Conservation (phyloP, 2,329 filamentous ascomycete genomes). For the Conoideocrella luteorostrata region DNA sequence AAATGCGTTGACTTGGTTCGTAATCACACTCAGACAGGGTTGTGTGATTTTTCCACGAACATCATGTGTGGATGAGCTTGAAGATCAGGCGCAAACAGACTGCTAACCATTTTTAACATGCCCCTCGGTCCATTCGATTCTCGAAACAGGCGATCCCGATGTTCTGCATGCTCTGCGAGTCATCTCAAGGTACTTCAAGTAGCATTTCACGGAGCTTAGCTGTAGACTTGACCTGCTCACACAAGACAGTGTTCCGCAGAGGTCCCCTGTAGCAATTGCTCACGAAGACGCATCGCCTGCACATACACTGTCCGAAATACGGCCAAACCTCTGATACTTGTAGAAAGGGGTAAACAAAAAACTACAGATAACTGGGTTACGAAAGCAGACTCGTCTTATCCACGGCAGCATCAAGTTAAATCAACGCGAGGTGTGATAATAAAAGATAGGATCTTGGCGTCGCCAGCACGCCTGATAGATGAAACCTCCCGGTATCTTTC, state of each 20-base stretch:
- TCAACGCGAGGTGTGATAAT: too few species aligned
- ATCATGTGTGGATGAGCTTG: too few species aligned
- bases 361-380: not conserved
- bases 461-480: slow-evolving; percentile 10
- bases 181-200: slow-evolving; percentile 28
- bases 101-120: too few species aligned
- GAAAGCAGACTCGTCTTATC: not conserved
- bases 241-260: slow-evolving; percentile 23
- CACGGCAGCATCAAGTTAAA: not conserved
- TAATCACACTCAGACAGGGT: too few species aligned
- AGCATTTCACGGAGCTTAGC: not conserved
- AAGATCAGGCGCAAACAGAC: too few species aligned
- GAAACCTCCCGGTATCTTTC: slow-evolving; percentile 4
- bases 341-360: slow-evolving; percentile 15
- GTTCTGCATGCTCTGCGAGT: slow-evolving; percentile 21
- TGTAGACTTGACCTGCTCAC: not conserved
- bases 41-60: too few species aligned
- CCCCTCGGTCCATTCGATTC: slow-evolving; percentile 29
- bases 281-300: slow-evolving; percentile 18
- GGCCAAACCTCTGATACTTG: slow-evolving; percentile 12
- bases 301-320: slow-evolving; percentile 10
- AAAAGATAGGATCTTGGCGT: not conserved
- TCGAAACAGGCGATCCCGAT: slow-evolving; percentile 25
- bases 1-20: too few species aligned
- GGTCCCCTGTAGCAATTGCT: slow-evolving; percentile 24